These are phyloP conservation scores for Leccinum rimulosum DNA, from an alignment of 768 basidiomycete species.

Conservation along the genomic window DNA sequence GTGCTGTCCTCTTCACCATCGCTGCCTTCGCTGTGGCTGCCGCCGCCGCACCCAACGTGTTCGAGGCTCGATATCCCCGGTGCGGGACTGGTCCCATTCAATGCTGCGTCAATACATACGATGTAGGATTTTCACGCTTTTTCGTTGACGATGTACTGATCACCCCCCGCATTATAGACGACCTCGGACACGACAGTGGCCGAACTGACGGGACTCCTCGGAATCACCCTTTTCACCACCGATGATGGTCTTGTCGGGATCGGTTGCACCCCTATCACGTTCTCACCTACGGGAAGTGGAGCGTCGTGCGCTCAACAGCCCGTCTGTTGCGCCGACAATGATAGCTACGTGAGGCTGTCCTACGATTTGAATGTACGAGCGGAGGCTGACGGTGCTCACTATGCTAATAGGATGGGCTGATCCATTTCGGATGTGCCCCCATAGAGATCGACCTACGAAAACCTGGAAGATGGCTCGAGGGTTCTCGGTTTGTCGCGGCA, in stretches of 20 bases:
- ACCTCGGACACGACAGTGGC: not conserved
- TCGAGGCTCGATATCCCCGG: slow-evolving; percentile 1
- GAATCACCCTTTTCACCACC: not conserved
- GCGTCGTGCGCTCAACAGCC: slow-evolving; percentile 10
- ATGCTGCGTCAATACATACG: slow-evolving; percentile 9
- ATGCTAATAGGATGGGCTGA: slow-evolving; percentile 2
- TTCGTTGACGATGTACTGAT: not conserved
- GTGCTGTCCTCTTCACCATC: slow-evolving; percentile 6
- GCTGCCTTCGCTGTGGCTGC: slow-evolving; percentile 10
- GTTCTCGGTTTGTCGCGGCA: not conserved
- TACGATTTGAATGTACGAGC: not conserved
- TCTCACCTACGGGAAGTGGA: not conserved
- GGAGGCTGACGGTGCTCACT: not conserved
- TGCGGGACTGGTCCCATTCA: slow-evolving; percentile 13
- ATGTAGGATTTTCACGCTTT: not conserved
- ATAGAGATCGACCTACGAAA: slow-evolving; percentile 4
- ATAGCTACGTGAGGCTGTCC: slow-evolving; percentile 6
- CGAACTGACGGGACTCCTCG: not conserved
- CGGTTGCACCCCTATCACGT: slow-evolving; percentile 3
- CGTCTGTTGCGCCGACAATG: slow-evolving; percentile 15
- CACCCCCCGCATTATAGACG: not conserved
- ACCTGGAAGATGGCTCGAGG: not conserved
- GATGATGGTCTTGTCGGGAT: slow-evolving; percentile 2
- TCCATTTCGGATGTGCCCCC: slow-evolving; percentile 15
- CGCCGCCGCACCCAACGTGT: slow-evolving; percentile 5